Evolutionary conservation across 2,329 filamentous ascomycete species (phyloP).

Genomic region (Xylariales sp.): DNA sequence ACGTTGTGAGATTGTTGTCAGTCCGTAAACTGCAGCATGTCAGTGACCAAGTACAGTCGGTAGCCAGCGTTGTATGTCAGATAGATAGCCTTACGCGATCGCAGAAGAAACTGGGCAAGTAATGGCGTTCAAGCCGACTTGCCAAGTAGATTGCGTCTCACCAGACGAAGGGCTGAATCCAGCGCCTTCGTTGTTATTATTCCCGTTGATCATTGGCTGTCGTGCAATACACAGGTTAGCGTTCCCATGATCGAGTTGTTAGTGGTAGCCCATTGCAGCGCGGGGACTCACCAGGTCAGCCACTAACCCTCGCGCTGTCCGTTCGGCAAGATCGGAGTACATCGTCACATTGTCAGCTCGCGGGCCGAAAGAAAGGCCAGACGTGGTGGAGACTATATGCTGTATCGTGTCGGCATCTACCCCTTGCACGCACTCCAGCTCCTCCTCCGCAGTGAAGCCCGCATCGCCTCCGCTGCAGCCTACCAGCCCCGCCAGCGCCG

Average conservation of each 20-base stretch:
- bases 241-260: too few species aligned
- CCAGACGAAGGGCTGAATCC: slow-evolving; percentile 13
- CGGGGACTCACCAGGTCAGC: slow-evolving; percentile 14
- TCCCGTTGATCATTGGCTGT: slow-evolving; percentile 20
- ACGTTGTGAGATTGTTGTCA: slow-evolving; percentile 16
- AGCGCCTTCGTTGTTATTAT: slow-evolving; percentile 19
- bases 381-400: slow-evolving; percentile 7
- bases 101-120: slow-evolving; percentile 7
- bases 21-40: not conserved
- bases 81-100: slow-evolving; percentile 2
- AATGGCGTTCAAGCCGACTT: slow-evolving; percentile 1
- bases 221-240: too few species aligned
- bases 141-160: slow-evolving; percentile 4
- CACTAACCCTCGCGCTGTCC: slow-evolving; percentile 7
- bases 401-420: slow-evolving; percentile 12
- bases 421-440: slow-evolving; percentile 20
- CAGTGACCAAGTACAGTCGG: not conserved
- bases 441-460: slow-evolving; percentile 10
- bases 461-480: slow-evolving; percentile 19
- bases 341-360: slow-evolving; percentile 8
- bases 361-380: slow-evolving; percentile 7
- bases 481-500: slow-evolving; percentile 14
- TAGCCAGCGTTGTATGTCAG: not conserved
- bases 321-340: slow-evolving; percentile 8
- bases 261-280: too few species aligned